phyloP scores from a whole-genome alignment of 1,284 basidiomycete genomes.

The Athelia psychrophila region DNA sequence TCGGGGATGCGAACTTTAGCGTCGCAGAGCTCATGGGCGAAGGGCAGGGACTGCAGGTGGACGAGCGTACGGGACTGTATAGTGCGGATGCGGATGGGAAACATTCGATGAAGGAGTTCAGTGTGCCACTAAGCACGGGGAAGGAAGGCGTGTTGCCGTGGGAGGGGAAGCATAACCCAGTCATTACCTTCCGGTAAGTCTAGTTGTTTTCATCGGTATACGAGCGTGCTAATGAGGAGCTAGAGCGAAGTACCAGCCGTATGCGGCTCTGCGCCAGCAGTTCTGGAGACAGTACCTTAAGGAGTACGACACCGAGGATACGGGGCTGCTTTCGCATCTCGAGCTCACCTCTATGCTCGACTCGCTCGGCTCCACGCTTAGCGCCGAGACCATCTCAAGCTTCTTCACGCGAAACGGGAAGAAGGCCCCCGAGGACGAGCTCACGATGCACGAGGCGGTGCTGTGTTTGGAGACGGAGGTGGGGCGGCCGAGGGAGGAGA shows the following conservation, averaged over 20 bases:
- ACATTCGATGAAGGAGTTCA: conserved; percentile 71
- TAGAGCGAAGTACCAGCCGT: conserved; percentile 95
- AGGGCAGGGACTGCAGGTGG: conserved; percentile 74
- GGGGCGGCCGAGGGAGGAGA: conserved; percentile 66
- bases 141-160: conserved; percentile 59
- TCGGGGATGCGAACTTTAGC: conserved; percentile 75
- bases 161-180: conserved; percentile 64
- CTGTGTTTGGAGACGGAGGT: conserved; percentile 81
- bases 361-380: conserved; percentile 93
- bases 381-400: conserved; percentile 70
- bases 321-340: conserved; percentile 72
- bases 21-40: conserved; percentile 69
- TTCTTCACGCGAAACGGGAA: conserved; percentile 80
- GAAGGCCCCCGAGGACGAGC: conserved; percentile 63
- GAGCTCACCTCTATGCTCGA: conserved; percentile 97
- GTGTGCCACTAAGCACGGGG: conserved; percentile 47
- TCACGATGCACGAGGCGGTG: conserved; percentile 80
- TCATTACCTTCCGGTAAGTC: conserved; percentile 62
- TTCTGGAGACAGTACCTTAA: conserved; percentile 92
- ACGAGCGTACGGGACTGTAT: conserved; percentile 75
- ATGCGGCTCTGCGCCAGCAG: conserved; percentile 83
- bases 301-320: conserved; percentile 92
- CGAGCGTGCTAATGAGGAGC: conserved; percentile 12
- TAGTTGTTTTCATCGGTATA: conserved; percentile 5
- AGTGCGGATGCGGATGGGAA: conserved; percentile 42